Evolutionary conservation across 441 rosid species (phyloP).

Genomic region (Brassica balearica): DNA sequence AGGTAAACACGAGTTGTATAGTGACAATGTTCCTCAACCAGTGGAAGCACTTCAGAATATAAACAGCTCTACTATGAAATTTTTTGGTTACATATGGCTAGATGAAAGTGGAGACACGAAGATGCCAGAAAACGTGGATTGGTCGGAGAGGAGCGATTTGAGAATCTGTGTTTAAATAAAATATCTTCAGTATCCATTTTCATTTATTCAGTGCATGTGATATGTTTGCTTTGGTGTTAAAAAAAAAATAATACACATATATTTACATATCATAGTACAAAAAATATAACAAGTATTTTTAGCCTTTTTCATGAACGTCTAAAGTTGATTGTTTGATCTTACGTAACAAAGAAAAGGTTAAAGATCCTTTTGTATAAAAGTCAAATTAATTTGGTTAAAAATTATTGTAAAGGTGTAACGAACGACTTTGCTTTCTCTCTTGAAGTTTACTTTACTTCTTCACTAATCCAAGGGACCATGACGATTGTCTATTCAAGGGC

Average conservation of each 20-base stretch:
- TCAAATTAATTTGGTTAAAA: constrained; percentile 6
- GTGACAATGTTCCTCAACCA: too few species aligned
- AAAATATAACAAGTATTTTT: not conserved
- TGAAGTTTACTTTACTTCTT: constrained; percentile 22
- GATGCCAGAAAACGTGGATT: constrained; percentile 39
- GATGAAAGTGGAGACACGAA: constrained; percentile 32
- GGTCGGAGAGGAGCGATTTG: constrained; percentile 25
- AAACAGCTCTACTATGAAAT: not conserved
- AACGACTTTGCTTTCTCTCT: constrained; percentile 20
- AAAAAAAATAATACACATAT: too few species aligned
- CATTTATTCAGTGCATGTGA: constrained; percentile 39
- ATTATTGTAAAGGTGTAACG: not conserved
- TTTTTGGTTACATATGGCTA: not conserved
- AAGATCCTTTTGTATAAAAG: not conserved
- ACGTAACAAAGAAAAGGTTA: constrained; percentile 19
- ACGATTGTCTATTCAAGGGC: constrained; percentile 18
- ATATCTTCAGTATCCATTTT: constrained; percentile 23
- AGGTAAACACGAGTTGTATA: too few species aligned
- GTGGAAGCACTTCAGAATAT: not conserved
- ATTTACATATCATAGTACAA: not conserved
- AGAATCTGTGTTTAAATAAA: not conserved
- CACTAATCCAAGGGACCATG: constrained; percentile 25
- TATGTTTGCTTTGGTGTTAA: constrained; percentile 23
- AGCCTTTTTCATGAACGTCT: not conserved
- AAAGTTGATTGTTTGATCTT: constrained; percentile 12